Base-by-base conservation (phyloP, 139 green algal species). In the Volvox reticuliferus region DNA sequence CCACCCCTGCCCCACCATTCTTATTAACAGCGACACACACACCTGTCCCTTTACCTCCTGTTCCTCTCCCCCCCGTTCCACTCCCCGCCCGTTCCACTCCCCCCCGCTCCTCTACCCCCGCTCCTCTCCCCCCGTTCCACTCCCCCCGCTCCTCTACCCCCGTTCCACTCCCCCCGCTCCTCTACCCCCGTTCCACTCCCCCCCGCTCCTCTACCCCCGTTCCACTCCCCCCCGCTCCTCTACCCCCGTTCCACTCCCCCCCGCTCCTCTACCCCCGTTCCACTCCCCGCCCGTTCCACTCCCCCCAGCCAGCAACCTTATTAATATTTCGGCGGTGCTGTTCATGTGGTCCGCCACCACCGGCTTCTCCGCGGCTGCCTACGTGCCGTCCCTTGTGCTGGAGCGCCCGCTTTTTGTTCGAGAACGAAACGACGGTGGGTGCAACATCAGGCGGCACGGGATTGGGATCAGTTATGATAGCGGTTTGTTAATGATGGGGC, bases 381-480 rank as follows among this genome's bases (percentile, higher is more conserved):
- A 84, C 79, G 71, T 93, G 24, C 86, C 86, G 0, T 37, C 67
- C 2, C 82, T 91, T 62, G 63, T 93, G 28, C 32, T 86, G 35
- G 91, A 94, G 88, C 76, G 82, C 20, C 62, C 67, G 30, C 83
- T 92, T 37, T 94, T 91, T 55, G 77, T 94, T 5, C 88, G 91
- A 28, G 94, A 96, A 79, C 90, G 88, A 17, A 88, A 87, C 37
- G 93, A 95, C 36, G 94, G 94, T 81, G 75, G 75, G 75, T 81
- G 13, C 20, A 24, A 30, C 28, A 81, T 24, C 44, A 55, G 44
- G 44, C 44, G 44, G 5, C 9, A 55, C 44, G 9, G 44, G 44
- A 9, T 55, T 5, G 44, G 44, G n/a, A n/a, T n/a, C n/a, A n/a
- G n/a, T n/a, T n/a, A n/a, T n/a, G n/a, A n/a, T n/a, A n/a, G n/a